Evolutionary conservation across 2,329 filamentous ascomycete genomes (phyloP).

Genomic region (Penicillium griseofulvum): DNA sequence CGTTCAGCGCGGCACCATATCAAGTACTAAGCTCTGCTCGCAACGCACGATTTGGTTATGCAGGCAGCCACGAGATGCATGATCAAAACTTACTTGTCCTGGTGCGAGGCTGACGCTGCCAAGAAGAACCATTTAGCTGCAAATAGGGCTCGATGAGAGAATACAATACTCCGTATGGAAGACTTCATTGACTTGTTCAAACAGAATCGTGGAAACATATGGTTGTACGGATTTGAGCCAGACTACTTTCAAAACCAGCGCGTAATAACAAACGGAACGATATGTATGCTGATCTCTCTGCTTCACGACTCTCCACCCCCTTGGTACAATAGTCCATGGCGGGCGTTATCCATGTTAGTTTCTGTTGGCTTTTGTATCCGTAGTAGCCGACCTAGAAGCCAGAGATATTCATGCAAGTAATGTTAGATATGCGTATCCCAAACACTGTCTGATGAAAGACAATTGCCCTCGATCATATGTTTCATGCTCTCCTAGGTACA

Average conservation of each 20-base stretch:
- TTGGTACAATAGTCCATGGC: too few relatives aligned
- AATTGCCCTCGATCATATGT: neutral
- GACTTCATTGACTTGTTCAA: neutral
- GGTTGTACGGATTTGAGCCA: neutral
- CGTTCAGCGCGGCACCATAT: too few relatives aligned
- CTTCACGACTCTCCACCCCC: too few relatives aligned
- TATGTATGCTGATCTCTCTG: neutral
- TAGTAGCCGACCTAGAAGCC: neutral
- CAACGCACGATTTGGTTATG: too few relatives aligned
- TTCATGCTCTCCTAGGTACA: conserved; percentile 2
- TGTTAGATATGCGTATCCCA: neutral
- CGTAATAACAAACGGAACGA: neutral
- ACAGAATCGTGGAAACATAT: neutral
- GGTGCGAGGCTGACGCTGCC: too few relatives aligned
- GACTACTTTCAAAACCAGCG: neutral
- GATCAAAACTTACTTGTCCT: too few relatives aligned
- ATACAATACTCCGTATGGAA: too few relatives aligned
- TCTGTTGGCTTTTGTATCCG: neutral
- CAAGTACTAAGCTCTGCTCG: too few relatives aligned
- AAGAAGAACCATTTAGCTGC: too few relatives aligned
- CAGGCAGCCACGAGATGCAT: too few relatives aligned
- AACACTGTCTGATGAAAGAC: neutral
- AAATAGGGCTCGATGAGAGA: too few relatives aligned
- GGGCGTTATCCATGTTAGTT: neutral
- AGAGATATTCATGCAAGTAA: neutral